Evolutionary conservation across 176 grass and related monocot species (phyloP).

Genomic region (Saccharum spontaneum): DNA sequence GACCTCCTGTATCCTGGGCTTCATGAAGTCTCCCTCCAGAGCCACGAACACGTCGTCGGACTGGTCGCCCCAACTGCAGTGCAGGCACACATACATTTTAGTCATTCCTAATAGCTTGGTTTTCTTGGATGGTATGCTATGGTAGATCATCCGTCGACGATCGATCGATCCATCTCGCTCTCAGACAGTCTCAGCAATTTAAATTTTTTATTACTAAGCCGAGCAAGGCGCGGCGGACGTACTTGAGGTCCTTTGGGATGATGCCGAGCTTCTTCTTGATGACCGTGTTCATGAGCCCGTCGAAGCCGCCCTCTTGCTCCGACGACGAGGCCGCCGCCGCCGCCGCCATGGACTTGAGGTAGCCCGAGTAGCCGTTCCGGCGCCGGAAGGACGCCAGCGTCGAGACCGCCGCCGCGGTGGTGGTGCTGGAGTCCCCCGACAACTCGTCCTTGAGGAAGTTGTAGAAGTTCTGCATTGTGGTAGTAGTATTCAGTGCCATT

Average conservation of each 20-base stretch:
- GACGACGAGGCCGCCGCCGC: not conserved
- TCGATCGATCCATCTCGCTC: too few relatives aligned
- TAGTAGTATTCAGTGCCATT: too few relatives aligned
- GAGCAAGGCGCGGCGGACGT: not conserved
- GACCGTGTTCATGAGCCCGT: slow-evolving; percentile 61
- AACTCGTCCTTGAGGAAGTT: slow-evolving; percentile 70
- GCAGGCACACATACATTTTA: not conserved
- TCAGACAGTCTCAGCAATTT: too few relatives aligned
- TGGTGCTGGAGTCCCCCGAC: not conserved
- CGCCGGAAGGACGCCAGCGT: slow-evolving; percentile 20
- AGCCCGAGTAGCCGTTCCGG: slow-evolving; percentile 42
- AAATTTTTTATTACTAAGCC: too few relatives aligned
- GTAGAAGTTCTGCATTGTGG: slow-evolving; percentile 64
- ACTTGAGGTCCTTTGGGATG: slow-evolving; percentile 60
- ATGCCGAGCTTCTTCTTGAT: slow-evolving; percentile 79
- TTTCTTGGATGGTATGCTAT: not conserved
- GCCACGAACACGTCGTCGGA: slow-evolving; percentile 53
- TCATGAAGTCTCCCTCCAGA: slow-evolving; percentile 69
- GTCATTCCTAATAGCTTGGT: not conserved
- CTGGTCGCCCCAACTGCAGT: slow-evolving; percentile 61
- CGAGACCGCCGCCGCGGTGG: not conserved
- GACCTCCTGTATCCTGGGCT: slow-evolving; percentile 77
- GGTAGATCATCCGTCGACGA: not conserved
- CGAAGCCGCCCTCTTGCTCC: slow-evolving; percentile 8
- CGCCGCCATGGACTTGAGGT: slow-evolving; percentile 47